Conservation (phyloP, 371 early-diverging fungal species). For the Ordospora pajunii region DNA sequence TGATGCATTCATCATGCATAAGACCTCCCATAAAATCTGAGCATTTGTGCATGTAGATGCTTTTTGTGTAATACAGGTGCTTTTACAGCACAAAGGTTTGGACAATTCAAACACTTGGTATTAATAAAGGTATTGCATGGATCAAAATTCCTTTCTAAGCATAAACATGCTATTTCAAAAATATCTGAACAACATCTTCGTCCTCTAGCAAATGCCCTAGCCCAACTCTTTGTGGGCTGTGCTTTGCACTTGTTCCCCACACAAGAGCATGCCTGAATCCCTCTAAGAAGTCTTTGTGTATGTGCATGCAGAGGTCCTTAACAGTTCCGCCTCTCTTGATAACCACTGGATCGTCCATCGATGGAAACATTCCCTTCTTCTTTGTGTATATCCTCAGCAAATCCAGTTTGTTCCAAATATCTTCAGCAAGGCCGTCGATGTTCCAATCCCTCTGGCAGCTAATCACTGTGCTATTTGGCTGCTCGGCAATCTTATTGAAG, state of each 20-base stretch:
- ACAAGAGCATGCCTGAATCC: constrained; percentile 58
- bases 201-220: constrained; percentile 55
- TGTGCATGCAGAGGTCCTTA: constrained; percentile 52
- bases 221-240: constrained; percentile 58
- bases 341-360: constrained; percentile 51
- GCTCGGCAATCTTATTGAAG: constrained; percentile 28
- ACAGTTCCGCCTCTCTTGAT: constrained; percentile 40
- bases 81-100: no score
- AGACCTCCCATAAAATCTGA: no score
- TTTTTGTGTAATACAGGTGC: no score
- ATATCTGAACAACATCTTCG: constrained; percentile 59
- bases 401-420: constrained; percentile 53
- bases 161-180: constrained; percentile 24
- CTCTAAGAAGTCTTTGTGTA: constrained; percentile 55
- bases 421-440: constrained; percentile 48
- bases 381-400: constrained; percentile 56
- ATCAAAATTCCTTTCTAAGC: not conserved
- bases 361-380: constrained; percentile 49
- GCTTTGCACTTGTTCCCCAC: constrained; percentile 60
- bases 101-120: not conserved
- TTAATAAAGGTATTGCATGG: not conserved
- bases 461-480: constrained; percentile 46
- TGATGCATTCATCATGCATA: not conserved
- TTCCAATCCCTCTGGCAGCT: constrained; percentile 58
- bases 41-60: no score